Percentiles rank a stretch among this genome's conserved stretches.
These are phyloP conservation scores for Globisporangium nodosum DNA, from an alignment of 352 stramenopile genomes.

Conservation along the genomic window DNA sequence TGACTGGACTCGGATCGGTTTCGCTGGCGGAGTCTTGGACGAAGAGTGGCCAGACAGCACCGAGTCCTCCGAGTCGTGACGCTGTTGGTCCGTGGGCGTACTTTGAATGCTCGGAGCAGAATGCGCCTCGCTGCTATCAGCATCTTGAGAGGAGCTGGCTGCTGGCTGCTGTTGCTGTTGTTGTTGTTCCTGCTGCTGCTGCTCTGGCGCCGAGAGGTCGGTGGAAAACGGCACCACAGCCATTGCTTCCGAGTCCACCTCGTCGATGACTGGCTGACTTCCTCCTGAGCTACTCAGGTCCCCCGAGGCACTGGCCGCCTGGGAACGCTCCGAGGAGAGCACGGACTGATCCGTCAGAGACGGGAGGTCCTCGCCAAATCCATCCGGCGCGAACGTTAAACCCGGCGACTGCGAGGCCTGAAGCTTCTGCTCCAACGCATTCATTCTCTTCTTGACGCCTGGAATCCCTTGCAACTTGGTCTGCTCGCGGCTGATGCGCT, in stretches of 20 bases:
- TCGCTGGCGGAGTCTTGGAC: slow-evolving; percentile 20
- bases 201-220: background rate
- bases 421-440: background rate
- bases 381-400: background rate
- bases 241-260: background rate
- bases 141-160: background rate
- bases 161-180: background rate
- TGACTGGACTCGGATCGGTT: slow-evolving; percentile 1
- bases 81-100: slow-evolving; percentile 11
- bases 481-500: background rate
- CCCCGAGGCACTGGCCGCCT: too few species aligned
- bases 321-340: slow-evolving; percentile 13
- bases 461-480: background rate
- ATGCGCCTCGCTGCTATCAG: slow-evolving; percentile 2
- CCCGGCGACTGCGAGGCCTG: background rate
- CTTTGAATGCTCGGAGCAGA: slow-evolving; percentile 3
- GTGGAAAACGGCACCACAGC: too few species aligned
- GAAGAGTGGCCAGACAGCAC: slow-evolving; percentile 14
- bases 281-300: too few species aligned
- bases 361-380: background rate
- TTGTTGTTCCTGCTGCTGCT: background rate
- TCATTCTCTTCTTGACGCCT: background rate
- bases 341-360: slow-evolving; percentile 12
- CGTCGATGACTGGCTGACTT: background rate
- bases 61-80: slow-evolving; percentile 17